Evolutionary conservation across 441 rosid genomes (phyloP).

Genomic region (Arabidopsis hybrid): DNA sequence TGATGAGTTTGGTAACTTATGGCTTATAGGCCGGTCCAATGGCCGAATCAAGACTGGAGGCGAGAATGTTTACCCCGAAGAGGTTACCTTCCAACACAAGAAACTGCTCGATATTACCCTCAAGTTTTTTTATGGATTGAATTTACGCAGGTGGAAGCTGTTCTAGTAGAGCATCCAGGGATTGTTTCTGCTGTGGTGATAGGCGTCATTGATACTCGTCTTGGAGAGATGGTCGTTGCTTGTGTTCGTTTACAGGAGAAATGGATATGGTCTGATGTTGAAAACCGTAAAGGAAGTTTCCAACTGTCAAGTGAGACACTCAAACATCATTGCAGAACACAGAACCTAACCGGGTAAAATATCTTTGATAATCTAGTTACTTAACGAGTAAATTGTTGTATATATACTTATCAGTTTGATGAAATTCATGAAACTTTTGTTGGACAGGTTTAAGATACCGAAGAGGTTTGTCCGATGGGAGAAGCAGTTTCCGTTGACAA

Average conservation of each 20-base stretch:
- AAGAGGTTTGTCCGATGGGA: slow-evolving; percentile 64
- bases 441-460: slow-evolving; percentile 81
- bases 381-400: background rate
- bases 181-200: slow-evolving; percentile 57
- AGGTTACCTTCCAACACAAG: slow-evolving; percentile 56
- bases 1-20: slow-evolving; percentile 64
- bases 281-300: slow-evolving; percentile 33
- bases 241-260: slow-evolving; percentile 63
- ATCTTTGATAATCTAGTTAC: background rate
- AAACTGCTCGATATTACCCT: background rate
- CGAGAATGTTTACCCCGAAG: slow-evolving; percentile 91
- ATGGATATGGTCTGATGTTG: slow-evolving; percentile 68
- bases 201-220: slow-evolving; percentile 68
- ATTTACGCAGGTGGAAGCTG: slow-evolving; percentile 61
- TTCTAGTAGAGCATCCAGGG: slow-evolving; percentile 69
- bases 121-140: background rate
- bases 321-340: slow-evolving; percentile 52
- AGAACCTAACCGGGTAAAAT: slow-evolving; percentile 63
- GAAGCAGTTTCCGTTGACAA: slow-evolving; percentile 70
- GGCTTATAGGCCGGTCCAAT: slow-evolving; percentile 80
- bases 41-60: slow-evolving; percentile 88
- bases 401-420: slow-evolving; percentile 1
- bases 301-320: slow-evolving; percentile 62
- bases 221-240: slow-evolving; percentile 83
- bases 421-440: slow-evolving; percentile 16